A percentile compares a stretch with the other conserved stretches of the same genome.
Evolutionary conservation across 192 early-diverging fungal species (phyloP).

Genomic region (Coemansia aciculifera): DNA sequence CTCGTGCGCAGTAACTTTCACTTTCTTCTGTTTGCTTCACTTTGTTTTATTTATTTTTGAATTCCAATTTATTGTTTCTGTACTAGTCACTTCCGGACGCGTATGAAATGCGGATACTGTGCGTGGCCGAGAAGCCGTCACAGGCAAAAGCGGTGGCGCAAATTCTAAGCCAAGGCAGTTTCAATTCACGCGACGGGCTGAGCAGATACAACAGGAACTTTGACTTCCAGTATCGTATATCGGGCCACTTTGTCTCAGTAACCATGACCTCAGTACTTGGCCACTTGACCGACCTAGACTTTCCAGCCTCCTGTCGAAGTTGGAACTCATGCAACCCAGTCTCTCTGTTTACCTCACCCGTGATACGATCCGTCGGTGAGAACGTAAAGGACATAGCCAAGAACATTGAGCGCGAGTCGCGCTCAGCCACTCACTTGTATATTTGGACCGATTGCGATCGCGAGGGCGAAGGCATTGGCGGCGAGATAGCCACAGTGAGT

Average conservation of each 20-base stretch:
- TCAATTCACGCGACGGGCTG: conserved; percentile 17
- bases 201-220: conserved; percentile 80
- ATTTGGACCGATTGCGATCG: conserved; percentile 99
- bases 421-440: conserved; percentile 65
- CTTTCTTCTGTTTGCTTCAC: conserved; percentile 2
- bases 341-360: conserved; percentile 66
- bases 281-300: conserved; percentile 74
- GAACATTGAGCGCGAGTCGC: conserved; percentile 68
- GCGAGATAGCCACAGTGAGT: conserved; percentile 76
- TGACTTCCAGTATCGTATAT: conserved; percentile 67
- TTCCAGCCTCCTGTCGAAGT: conserved; percentile 56
- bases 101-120: conserved; percentile 73
- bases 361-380: conserved; percentile 59
- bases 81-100: not conserved
- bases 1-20: conserved; percentile 8
- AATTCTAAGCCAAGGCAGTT: conserved; percentile 67
- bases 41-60: conserved; percentile 3
- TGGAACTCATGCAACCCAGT: conserved; percentile 68
- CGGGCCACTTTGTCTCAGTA: conserved; percentile 59
- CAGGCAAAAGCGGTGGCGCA: conserved; percentile 79
- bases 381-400: conserved; percentile 50
- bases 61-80: not conserved
- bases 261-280: conserved; percentile 85
- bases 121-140: conserved; percentile 95
- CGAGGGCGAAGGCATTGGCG: conserved; percentile 93